Base-by-base conservation (phyloP, 192 early-diverging fungal species). In the Coemansia sp. region DNA sequence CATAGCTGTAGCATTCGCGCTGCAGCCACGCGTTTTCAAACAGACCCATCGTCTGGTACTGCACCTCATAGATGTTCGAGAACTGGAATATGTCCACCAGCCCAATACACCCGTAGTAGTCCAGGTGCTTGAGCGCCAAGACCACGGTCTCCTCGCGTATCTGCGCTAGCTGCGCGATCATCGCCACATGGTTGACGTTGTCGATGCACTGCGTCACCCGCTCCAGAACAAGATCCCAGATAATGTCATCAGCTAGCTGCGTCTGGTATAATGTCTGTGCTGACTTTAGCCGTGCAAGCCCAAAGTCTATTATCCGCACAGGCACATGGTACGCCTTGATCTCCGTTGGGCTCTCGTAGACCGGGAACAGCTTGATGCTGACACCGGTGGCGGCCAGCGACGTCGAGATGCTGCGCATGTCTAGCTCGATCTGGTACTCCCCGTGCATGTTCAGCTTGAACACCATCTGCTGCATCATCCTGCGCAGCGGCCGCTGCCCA, bases 11-110 rank as follows among this genome's bases (percentile, higher is more conserved):
- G 73, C 94, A 94, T 61, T 98, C 92, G 25, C 73, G 73, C 67
- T 94, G 94, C 43, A 91, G 52, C 14, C 87, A 83, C 15, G 71
- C 73, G 41, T 87, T 85, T 6, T 69, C 54, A 20, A 71, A 71
- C 34, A 75, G 29, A 15, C 85, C 74, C 46, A 93, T 76, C 33
- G 96, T 34, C 29, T 65, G 74, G 59, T 71, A 54, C 73, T 69
- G 69, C 7, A 62, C 32, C 63, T 80, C 77, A 67, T 99, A 99
- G 0, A 96, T 75, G 67, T 99, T 99, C 63, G 88, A 85, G 70
- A 95, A 99, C 86, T 97, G 92, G 75, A 98, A 98, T 20, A 99
- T 89, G 63, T 98, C 95, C 5, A 92, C 87, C 76, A 98, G 69
- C 35, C 86, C 87, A 29, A 97, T 90, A 64, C 93, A 96, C 8